These are phyloP conservation scores for Pythium aquatile DNA, from an alignment of 352 stramenopile genomes.

Conservation along the genomic window DNA sequence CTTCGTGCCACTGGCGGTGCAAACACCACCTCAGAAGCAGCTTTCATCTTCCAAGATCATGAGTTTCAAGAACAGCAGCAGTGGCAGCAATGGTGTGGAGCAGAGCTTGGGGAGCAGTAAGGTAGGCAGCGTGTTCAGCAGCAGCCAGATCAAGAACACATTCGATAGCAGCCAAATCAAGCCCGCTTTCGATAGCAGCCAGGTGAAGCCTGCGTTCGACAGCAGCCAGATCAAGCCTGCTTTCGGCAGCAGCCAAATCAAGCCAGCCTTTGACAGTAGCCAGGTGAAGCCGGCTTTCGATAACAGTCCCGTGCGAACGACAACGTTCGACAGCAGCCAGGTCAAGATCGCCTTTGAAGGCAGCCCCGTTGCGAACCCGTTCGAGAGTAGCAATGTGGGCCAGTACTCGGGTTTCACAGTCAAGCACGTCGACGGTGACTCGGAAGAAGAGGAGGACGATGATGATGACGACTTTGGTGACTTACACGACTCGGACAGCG, in stretches of 20 bases:
- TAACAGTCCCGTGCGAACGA: slow-evolving; percentile 7
- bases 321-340: slow-evolving; percentile 13
- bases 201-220: slow-evolving; percentile 14
- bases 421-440: slow-evolving; percentile 11
- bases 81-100: not conserved
- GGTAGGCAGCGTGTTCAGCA: not conserved
- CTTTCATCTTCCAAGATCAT: slow-evolving; percentile 18
- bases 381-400: slow-evolving; percentile 9
- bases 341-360: not conserved
- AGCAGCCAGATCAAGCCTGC: slow-evolving; percentile 19
- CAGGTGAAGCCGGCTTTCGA: slow-evolving; percentile 15
- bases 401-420: slow-evolving; percentile 17
- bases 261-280: slow-evolving; percentile 19
- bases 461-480: slow-evolving; percentile 27
- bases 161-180: not conserved
- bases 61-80: slow-evolving; percentile 20
- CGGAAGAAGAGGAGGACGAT: slow-evolving; percentile 19
- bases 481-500: slow-evolving; percentile 27
- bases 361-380: not conserved
- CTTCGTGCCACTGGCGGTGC: slow-evolving; percentile 7
- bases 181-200: not conserved
- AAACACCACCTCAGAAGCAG: slow-evolving; percentile 11
- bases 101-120: not conserved
- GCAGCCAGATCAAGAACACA: slow-evolving; percentile 1
- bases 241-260: slow-evolving; percentile 9